Evolutionary conservation across 257 asterid species (phyloP), one percentile per base, ranked within the genome.

Genomic region (Galeopsis tetrahit): DNA sequence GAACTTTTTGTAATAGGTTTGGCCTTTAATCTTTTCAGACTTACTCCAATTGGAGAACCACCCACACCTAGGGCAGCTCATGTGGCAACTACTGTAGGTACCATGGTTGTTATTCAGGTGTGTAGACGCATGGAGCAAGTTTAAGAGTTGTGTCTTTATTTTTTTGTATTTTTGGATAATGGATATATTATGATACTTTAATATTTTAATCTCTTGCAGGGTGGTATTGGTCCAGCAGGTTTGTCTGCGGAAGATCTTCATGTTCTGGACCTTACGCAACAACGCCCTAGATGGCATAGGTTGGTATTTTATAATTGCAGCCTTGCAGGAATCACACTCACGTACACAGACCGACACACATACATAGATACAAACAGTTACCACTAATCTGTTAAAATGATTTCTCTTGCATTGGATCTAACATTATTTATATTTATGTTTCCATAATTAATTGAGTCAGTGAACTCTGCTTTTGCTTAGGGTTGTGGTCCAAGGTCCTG

Each of bases 51-150:
- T 80, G 99, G 99, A 66, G 99, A 95, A 83, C 98, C 99, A 74
- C 99, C 99, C 59, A 88, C 99, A 14, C 99, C 99, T 36, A 84
- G 99, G 81, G 99, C 99, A 81, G 99, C 99, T 79, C 99, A 95
- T 38, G 98, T 95, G 73, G 99, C 98, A 75, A 88, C 99, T 39
- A 96, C 99, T 39, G 99, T 95, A 60, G 99, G 99, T 72, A 95
- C 98, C 53, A 95, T 95, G 99, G 99, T 95, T 36, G 99, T 95
- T 79, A 90, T 95, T 78, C 99, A 95, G 98, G 99, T 95, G 67
- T 70, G 82, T 85, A 66, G 66, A 69, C 56, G 32, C 35, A 2
- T 71, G 74, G 15, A 13, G 51, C 60, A 59, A 53, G 46, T 68
- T 56, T 32, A 60, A 58, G 52, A 63, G 58, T 71, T 65, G 6